Evolutionary conservation across 2,329 filamentous ascomycete genomes (phyloP), one percentile per base, ranked within the genome.

Genomic region (Xylariaceae sp.): DNA sequence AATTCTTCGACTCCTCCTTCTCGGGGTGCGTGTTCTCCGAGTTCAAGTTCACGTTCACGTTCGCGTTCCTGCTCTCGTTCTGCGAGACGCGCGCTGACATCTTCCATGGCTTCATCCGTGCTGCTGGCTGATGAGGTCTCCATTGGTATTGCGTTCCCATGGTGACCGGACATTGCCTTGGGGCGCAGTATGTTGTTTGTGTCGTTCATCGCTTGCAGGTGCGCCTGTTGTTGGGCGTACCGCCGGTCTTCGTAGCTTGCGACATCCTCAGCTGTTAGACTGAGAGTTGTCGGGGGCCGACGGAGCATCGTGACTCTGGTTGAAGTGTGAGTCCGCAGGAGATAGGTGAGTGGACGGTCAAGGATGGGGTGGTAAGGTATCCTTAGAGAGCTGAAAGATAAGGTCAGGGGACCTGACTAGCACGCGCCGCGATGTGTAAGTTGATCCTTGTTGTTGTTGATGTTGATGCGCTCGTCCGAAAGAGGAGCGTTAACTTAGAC

Each of bases 261-360:
- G 36, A 89, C 75, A 66, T 90, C 86, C 62, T 87, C 83, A 42
- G 81, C 74, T 2, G 85, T 89, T 56, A 89, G 78, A 47, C 77
- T 74, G 54, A 90, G 80, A 12, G 80, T 79, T 42, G 86, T 90
- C 11, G 86, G 78, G 14, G 81, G 78, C 41, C 86, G 81, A 59
- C 83, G 82, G 58, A 87, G 81, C 83, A 87, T 85, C 7, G 33
- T 68, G 11, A 32, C 5, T 36, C 5, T 15, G 33, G 15, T 36
- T 12, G 33, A 36, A 36, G 22, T 27, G 22, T 27, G 22, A 27
- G 22, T 27, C 22, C 7, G 22, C 22, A 27, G 22, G 22, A 27
- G 22, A 27, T 27, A 7, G 22, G 4, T 4, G 4, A 27, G 22
- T 4, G 7, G 22, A 27, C 22, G 22, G 22, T 27, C 22, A 27